These are phyloP conservation scores for Fistulinella prunicolor DNA, from an alignment of 768 basidiomycete species.

Conservation along the genomic window DNA sequence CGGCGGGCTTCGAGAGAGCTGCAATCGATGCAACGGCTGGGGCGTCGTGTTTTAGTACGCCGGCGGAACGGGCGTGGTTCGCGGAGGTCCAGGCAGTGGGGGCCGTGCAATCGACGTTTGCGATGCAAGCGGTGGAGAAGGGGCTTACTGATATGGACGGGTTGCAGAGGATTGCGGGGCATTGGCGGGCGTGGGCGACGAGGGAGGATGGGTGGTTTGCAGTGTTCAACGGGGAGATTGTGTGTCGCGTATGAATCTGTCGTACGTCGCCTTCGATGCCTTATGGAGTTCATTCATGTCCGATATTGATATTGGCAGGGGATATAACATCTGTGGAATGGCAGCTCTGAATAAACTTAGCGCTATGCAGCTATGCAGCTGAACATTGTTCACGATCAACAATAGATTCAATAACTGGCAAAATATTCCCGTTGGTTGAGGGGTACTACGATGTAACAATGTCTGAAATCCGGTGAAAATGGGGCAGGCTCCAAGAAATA, in stretches of 20 bases:
- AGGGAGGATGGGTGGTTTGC: conserved; percentile 36
- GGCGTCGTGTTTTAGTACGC: conserved; percentile 36
- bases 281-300: no score
- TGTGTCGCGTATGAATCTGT: conserved; percentile 30
- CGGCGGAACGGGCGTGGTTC: conserved; percentile 40
- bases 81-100: conserved; percentile 39
- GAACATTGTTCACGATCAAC: no score
- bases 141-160: conserved; percentile 24
- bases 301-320: no score
- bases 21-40: conserved; percentile 31
- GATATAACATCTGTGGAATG: no score
- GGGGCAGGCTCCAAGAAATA: no score
- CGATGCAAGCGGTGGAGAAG: conserved; percentile 27
- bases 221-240: conserved; percentile 34
- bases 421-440: no score
- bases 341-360: no score
- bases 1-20: conserved; percentile 33
- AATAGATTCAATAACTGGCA: no score
- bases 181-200: conserved; percentile 31
- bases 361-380: no score
- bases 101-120: conserved; percentile 33
- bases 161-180: conserved; percentile 18
- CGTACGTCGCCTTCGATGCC: no score
- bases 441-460: no score
- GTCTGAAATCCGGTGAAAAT: no score